phyloP scores from a whole-genome alignment of 371 early-diverging fungal genomes.

The Haplosporangium sp. region DNA sequence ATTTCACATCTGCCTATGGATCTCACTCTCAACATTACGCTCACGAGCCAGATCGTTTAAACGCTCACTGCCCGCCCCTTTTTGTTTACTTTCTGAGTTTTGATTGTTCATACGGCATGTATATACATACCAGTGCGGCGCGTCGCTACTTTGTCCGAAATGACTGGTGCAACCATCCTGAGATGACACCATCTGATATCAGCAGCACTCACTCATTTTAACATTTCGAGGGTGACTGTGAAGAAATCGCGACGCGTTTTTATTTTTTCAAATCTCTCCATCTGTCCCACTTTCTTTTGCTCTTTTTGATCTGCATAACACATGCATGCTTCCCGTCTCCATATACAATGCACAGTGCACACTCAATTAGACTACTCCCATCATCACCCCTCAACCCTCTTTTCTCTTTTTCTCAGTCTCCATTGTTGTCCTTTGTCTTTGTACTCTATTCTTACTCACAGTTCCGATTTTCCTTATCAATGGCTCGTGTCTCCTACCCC shows the following conservation, averaged over 20 bases:
- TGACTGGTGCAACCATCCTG: background rate
- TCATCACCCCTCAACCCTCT: background rate
- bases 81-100: background rate
- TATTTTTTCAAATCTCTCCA: too few species aligned
- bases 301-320: background rate
- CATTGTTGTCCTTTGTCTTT: background rate
- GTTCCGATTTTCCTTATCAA: too few species aligned
- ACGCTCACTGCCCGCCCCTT: background rate
- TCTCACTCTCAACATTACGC: too few species aligned
- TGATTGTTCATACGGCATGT: background rate
- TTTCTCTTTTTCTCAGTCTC: background rate
- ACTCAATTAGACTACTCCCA: too few species aligned
- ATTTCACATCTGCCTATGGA: too few species aligned
- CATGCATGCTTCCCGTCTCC: background rate
- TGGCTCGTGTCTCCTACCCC: too few species aligned
- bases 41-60: background rate
- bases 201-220: background rate
- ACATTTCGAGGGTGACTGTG: background rate
- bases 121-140: background rate
- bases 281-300: background rate
- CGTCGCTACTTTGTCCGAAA: background rate
- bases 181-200: conserved; percentile 41
- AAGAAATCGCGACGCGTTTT: too few species aligned
- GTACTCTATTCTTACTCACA: background rate
- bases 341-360: background rate